phyloP scores from a whole-genome alignment of 768 basidiomycete genomes.

The Gelatoporia subvermispora region DNA sequence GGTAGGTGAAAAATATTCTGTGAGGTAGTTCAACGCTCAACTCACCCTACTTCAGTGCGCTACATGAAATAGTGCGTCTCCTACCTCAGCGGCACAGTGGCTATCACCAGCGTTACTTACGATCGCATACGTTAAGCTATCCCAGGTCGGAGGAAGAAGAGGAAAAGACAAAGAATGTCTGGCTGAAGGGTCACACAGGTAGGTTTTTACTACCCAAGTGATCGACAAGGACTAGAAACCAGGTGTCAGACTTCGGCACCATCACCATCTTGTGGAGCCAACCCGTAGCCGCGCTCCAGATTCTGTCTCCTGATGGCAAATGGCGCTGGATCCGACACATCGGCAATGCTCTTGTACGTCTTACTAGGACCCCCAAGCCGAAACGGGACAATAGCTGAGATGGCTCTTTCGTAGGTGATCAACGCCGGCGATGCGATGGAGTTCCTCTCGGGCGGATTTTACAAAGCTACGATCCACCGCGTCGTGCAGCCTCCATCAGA shows the following conservation, averaged over 20 bases:
- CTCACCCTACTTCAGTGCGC: too few relatives aligned
- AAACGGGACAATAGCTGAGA: background rate
- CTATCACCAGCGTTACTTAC: too few relatives aligned
- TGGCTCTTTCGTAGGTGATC: conserved; percentile 29
- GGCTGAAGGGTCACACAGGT: conserved; percentile 35
- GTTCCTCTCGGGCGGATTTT: conserved; percentile 31
- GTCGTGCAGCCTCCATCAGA: conserved; percentile 31
- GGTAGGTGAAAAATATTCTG: conserved; percentile 16
- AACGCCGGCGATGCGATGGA: conserved; percentile 31
- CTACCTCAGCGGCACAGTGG: background rate
- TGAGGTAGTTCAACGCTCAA: too few relatives aligned
- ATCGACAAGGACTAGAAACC: background rate
- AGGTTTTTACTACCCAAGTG: background rate
- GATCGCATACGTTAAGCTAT: too few relatives aligned
- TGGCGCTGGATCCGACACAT: conserved; percentile 34
- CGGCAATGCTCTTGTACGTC: conserved; percentile 30
- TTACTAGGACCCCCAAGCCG: background rate
- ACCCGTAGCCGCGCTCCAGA: conserved; percentile 31
- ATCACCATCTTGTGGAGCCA: conserved; percentile 34
- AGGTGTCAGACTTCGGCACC: conserved; percentile 25
- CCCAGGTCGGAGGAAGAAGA: conserved; percentile 29
- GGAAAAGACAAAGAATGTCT: conserved; percentile 24
- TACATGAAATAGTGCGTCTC: conserved; percentile 13
- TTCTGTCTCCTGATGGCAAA: conserved; percentile 27
- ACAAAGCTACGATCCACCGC: conserved; percentile 32